Evolutionary conservation across 2,329 filamentous ascomycete genomes (phyloP).

Genomic region (Fonsecaea pedrosoi): DNA sequence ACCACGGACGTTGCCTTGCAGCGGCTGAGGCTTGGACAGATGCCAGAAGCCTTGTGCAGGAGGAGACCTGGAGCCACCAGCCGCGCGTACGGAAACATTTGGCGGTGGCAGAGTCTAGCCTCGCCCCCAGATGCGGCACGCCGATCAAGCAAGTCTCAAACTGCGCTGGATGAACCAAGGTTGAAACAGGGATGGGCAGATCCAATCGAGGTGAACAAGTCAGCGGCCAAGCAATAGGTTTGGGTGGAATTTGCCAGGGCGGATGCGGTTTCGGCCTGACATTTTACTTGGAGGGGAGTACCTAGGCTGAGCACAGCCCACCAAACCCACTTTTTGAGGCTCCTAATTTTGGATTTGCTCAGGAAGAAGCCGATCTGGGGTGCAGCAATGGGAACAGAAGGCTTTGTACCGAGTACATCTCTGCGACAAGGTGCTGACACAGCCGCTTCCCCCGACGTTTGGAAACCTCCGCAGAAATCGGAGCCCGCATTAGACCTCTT

Average conservation of each 20-base stretch:
- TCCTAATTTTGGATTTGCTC: neutral
- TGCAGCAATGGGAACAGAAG: neutral
- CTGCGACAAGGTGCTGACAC: neutral
- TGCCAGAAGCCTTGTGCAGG: neutral
- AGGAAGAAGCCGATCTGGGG: neutral
- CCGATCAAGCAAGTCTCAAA: neutral
- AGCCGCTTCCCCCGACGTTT: neutral
- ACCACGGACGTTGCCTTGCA: neutral
- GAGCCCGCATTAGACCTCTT: neutral
- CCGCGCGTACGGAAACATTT: slow-evolving; percentile 11
- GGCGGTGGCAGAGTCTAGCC: slow-evolving; percentile 18
- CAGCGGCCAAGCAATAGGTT: neutral
- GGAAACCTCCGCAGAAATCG: neutral
- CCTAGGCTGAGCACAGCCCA: neutral
- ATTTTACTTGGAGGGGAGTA: neutral
- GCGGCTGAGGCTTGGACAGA: slow-evolving; percentile 15
- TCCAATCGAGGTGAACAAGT: slow-evolving; percentile 12
- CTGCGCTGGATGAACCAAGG: slow-evolving; percentile 15
- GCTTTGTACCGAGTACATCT: neutral
- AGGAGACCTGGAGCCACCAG: slow-evolving; percentile 15
- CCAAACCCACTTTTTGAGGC: neutral
- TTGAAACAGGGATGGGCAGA: slow-evolving; percentile 16
- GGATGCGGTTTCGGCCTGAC: neutral
- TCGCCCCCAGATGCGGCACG: slow-evolving; percentile 8
- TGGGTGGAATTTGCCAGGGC: slow-evolving; percentile 8